Base-by-base conservation (phyloP, 805 yeast species). In the Wickerhamiella occidentalis region DNA sequence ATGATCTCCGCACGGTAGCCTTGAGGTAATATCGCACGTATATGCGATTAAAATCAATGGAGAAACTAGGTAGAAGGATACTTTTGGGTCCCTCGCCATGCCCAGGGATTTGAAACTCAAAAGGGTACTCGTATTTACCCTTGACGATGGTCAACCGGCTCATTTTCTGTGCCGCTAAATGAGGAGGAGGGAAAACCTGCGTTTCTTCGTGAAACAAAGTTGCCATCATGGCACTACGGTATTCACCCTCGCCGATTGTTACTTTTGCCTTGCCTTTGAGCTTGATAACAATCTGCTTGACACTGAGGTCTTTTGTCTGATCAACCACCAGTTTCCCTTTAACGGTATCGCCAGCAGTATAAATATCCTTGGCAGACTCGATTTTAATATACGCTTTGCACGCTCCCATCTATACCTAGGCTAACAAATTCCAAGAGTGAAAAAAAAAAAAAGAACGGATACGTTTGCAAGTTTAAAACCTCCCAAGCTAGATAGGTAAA, bases 181-280 rank as follows among this genome's bases (percentile, higher is more conserved):
- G 40, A 12, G 30, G 33, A 28, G 33, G 33, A 3, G 51, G 47
- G 38, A 48, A 48, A 26, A 48, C 46, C 12, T 18, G 23, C 18
- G 15, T 18, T 36, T 48, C 51, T 4, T 35, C 38, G 38, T 40
- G 51, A 15, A 25, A 33, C 12, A 42, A 43, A 11, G 38, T 26
- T 21, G 47, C 18, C 21, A 23, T 19, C 17, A 40, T 18, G 11
- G 42, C 47, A 28, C 46, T 40, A 25, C 51, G 51, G 35, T 48
- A 48, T 38, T 40, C 40, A 25, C 51, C 51, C 28, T 48, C 51
- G 12, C 51, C 51, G 15, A 48, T 41, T 11, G 51, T 41, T 19
- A 48, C 51, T 23, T 48, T 41, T 21, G 47, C 42, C 19, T 40
- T 40, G 4, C 47, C 51, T 17, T 41, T 41, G 17, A 48, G 38